These are phyloP conservation scores for Venturiaceae sp. DNA, from an alignment of 2,329 filamentous ascomycete species.

Conservation along the genomic window DNA sequence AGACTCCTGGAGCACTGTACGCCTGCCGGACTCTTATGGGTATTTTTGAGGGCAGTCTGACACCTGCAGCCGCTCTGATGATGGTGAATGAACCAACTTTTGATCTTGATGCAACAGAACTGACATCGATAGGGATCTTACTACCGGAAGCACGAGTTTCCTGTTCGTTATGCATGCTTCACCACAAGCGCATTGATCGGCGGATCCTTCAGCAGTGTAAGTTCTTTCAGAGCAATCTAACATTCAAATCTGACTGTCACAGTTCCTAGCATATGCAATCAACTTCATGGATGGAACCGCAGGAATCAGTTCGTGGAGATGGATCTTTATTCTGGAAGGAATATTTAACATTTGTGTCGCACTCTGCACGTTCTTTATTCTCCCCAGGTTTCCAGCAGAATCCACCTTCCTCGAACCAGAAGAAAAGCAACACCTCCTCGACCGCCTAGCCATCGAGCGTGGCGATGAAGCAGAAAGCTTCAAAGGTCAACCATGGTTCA, in stretches of 20 bases:
- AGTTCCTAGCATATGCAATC: slow-evolving; percentile 28
- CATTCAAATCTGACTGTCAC: background rate
- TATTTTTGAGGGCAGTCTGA: slow-evolving; percentile 29
- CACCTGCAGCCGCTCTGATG: slow-evolving; percentile 23
- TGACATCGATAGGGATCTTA: slow-evolving; percentile 17
- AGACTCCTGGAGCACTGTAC: slow-evolving; percentile 23
- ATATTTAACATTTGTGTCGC: slow-evolving; percentile 17
- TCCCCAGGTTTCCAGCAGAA: slow-evolving; percentile 33
- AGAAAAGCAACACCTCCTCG: slow-evolving; percentile 33
- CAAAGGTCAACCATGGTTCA: background rate
- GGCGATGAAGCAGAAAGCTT: slow-evolving; percentile 19
- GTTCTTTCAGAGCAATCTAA: background rate
- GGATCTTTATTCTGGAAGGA: slow-evolving; percentile 23
- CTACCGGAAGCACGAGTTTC: slow-evolving; percentile 33
- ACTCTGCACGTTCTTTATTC: slow-evolving; percentile 17
- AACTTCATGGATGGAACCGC: slow-evolving; percentile 19
- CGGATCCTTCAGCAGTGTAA: slow-evolving; percentile 27
- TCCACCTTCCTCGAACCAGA: slow-evolving; percentile 35
- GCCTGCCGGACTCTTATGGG: slow-evolving; percentile 26
- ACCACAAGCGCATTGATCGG: slow-evolving; percentile 27
- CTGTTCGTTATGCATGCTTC: slow-evolving; percentile 31
- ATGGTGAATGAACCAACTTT: slow-evolving; percentile 11
- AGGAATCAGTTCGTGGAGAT: slow-evolving; percentile 20
- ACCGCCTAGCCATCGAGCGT: slow-evolving; percentile 31
- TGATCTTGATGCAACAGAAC: too few relatives aligned